Percentiles rank a stretch among this genome's conserved stretches.
phyloP scores from a whole-genome alignment of 75 land plant species.

The Cunninghamia lanceolata region DNA sequence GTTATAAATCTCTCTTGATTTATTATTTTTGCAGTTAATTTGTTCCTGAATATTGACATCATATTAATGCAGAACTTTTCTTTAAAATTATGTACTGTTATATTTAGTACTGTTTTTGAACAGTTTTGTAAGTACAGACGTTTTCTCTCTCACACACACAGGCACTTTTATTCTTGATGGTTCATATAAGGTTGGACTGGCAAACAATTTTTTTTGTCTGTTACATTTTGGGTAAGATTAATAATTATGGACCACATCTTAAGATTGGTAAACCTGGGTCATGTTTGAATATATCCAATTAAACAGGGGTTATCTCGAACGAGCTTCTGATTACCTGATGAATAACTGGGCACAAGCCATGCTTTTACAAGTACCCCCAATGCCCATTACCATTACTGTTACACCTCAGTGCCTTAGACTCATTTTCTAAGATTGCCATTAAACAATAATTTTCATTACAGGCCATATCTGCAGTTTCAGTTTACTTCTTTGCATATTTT shows the following conservation, averaged over 20 bases:
- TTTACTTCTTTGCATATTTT: not conserved
- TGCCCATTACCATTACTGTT: no score
- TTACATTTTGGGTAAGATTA: not conserved
- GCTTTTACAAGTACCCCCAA: not conserved
- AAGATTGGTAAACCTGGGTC: not conserved
- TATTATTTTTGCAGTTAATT: not conserved
- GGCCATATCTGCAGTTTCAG: not conserved
- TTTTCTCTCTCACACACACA: not conserved
- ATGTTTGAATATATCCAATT: not conserved
- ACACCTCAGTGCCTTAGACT: not conserved
- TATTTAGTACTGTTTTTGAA: not conserved
- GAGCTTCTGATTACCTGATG: not conserved
- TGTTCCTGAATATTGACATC: not conserved
- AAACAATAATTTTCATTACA: not conserved
- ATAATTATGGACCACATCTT: not conserved
- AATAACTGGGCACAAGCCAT: not conserved
- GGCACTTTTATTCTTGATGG: not conserved
- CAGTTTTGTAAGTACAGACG: not conserved
- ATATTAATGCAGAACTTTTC: no score
- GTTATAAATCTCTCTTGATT: not conserved
- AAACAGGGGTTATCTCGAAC: not conserved
- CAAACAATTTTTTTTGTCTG: not conserved
- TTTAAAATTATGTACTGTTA: not conserved
- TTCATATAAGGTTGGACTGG: not conserved
- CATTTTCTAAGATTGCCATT: not conserved